Evolutionary conservation across 495 filamentous ascomycete species (phyloP), one percentile per base, ranked within the genome.

Genomic region (Mytilinidion resinicola): DNA sequence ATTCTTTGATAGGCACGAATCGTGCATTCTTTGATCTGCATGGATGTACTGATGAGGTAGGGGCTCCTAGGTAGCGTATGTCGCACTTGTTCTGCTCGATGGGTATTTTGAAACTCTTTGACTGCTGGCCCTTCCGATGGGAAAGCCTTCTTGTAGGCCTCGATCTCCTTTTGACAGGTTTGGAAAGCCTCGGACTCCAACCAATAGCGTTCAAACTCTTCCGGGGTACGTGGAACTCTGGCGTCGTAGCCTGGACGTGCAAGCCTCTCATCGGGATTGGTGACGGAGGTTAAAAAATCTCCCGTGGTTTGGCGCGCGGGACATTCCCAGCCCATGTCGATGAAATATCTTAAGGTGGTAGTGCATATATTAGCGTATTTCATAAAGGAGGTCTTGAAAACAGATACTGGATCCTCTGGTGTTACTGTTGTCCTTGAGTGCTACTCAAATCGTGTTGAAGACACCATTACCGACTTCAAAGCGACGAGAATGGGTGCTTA

Each of bases 271-370:
- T 72, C 70, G 0, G 88, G 80, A 60, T 82, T 86, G 0, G 88
- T 91, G 67, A 92, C 75, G 5, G 87, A 90, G 1, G 88, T 91
- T 0, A 91, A 74, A 72, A 90, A 92, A 65, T 92, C 88, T 19
- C 85, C 83, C 0, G 85, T 88, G 1, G 88, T 91, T 63, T 87
- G 83, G 54, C 88, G 81, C 21, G 79, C 73, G 1, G 86, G 84
- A 61, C 87, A 90, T 9, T 85, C 74, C 65, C 89, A 92, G 11
- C 89, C 88, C 69, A 92, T 83, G 42, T 87, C 73, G 49, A 81
- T 68, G 58, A 91, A 91, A n/a, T n/a, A n/a, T n/a, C n/a, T n/a
- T n/a, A n/a, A n/a, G n/a, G n/a, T n/a, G n/a, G n/a, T n/a, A n/a
- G n/a, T n/a, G n/a, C n/a, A n/a, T n/a, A n/a, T n/a, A n/a, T n/a